phyloP scores from a whole-genome alignment of 805 yeast genomes.

The Kregervanrija pseudodelftensis region DNA sequence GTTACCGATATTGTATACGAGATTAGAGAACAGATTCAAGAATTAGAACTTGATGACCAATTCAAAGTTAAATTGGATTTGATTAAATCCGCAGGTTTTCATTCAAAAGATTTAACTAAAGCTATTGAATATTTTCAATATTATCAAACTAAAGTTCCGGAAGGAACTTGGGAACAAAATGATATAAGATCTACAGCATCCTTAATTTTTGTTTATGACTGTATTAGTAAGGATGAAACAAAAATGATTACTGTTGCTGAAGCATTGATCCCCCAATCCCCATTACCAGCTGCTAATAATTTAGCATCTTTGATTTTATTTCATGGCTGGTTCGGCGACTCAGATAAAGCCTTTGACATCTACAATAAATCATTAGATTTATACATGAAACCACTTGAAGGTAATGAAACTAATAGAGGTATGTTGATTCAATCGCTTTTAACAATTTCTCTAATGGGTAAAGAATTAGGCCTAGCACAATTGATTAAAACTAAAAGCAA shows the following conservation, averaged over 20 bases:
- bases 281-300: slow-evolving; percentile 19
- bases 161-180: slow-evolving; percentile 15
- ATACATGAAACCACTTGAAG: slow-evolving; percentile 14
- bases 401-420: slow-evolving; percentile 15
- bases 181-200: slow-evolving; percentile 18
- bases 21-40: slow-evolving; percentile 13
- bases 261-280: slow-evolving; percentile 21
- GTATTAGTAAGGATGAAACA: slow-evolving; percentile 12
- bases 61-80: slow-evolving; percentile 10
- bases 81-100: slow-evolving; percentile 20
- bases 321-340: slow-evolving; percentile 24
- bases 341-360: slow-evolving; percentile 24
- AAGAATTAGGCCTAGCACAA: slow-evolving; percentile 27
- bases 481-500: slow-evolving; percentile 24
- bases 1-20: slow-evolving; percentile 8
- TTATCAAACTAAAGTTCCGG: slow-evolving; percentile 20
- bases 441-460: slow-evolving; percentile 16
- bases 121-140: slow-evolving; percentile 18
- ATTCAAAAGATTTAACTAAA: slow-evolving; percentile 14
- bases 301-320: slow-evolving; percentile 20
- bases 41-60: slow-evolving; percentile 11
- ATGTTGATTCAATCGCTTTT: slow-evolving; percentile 21
- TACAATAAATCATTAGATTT: slow-evolving; percentile 24
- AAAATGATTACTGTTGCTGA: slow-evolving; percentile 18
- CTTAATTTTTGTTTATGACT: slow-evolving; percentile 17